These are phyloP conservation scores for Pyricularia pennisetigena DNA, from an alignment of 2,329 filamentous ascomycete species.

Conservation along the genomic window DNA sequence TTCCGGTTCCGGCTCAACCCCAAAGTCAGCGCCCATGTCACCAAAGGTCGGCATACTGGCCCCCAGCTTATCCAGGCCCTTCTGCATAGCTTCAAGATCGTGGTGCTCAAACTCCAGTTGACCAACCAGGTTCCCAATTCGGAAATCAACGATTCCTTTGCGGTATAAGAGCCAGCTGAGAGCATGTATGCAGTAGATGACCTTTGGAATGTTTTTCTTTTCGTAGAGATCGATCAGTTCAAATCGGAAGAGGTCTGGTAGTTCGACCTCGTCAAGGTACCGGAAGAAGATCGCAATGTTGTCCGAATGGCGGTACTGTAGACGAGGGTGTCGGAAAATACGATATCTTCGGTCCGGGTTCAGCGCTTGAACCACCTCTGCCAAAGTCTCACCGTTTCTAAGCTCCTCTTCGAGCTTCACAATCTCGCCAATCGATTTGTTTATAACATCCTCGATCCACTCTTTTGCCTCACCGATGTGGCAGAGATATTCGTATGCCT, in stretches of 20 bases:
- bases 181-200: conserved; percentile 97
- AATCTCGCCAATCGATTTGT: conserved; percentile 79
- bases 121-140: conserved; percentile 92
- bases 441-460: conserved; percentile 91
- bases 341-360: conserved; percentile 66
- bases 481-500: conserved; percentile 96
- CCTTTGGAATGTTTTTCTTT: conserved; percentile 98
- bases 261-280: conserved; percentile 80
- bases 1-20: conserved; percentile 62
- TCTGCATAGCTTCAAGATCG: conserved; percentile 93
- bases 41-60: conserved; percentile 96
- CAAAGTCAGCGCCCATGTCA: conserved; percentile 94
- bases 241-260: conserved; percentile 93
- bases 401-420: conserved; percentile 89
- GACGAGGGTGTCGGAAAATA: conserved; percentile 75
- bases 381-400: conserved; percentile 85
- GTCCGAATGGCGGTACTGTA: conserved; percentile 94
- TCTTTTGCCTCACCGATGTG: conserved; percentile 98
- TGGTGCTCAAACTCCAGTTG: conserved; percentile 97
- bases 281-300: conserved; percentile 96
- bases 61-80: conserved; percentile 90
- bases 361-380: conserved; percentile 85
- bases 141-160: conserved; percentile 89
- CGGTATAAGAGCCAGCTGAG: conserved; percentile 95
- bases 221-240: conserved; percentile 97